A percentile compares a stretch with the other conserved stretches of the same genome.
Evolutionary conservation across 2,329 filamentous ascomycete genomes (phyloP).

Genomic region (Aschersonia sp.): DNA sequence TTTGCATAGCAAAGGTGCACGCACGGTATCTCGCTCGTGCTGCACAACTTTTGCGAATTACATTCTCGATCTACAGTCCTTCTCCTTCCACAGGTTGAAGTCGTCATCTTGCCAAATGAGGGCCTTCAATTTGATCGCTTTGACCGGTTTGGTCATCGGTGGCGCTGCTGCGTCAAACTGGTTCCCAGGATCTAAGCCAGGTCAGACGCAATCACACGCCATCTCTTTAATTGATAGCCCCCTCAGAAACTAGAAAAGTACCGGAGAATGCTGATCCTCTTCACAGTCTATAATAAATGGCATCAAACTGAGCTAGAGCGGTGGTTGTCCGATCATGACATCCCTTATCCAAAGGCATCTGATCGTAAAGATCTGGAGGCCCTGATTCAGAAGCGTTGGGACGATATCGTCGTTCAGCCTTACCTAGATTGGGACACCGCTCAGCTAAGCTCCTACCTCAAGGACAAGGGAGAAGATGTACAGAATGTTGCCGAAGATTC

Average conservation of each 20-base stretch:
- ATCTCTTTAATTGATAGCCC: too few species aligned
- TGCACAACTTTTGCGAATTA: too few species aligned
- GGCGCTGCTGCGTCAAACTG: slow-evolving; percentile 61
- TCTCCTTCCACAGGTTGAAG: too few species aligned
- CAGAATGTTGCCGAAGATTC: slow-evolving; percentile 52
- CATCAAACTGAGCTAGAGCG: slow-evolving; percentile 94
- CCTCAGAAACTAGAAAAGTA: too few species aligned
- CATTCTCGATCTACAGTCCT: too few species aligned
- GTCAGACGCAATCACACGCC: slow-evolving; percentile 25
- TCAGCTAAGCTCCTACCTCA: slow-evolving; percentile 54
- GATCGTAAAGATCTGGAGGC: slow-evolving; percentile 92
- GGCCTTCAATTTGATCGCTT: slow-evolving; percentile 55
- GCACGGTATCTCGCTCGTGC: too few species aligned
- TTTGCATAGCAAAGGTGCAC: too few species aligned
- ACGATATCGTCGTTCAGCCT: slow-evolving; percentile 56
- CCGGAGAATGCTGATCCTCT: background rate
- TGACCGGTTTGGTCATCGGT: slow-evolving; percentile 59
- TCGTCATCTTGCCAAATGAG: slow-evolving; percentile 48
- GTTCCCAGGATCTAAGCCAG: slow-evolving; percentile 62
- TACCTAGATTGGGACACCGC: slow-evolving; percentile 65
- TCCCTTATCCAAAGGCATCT: slow-evolving; percentile 79
- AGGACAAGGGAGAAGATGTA: slow-evolving; percentile 55
- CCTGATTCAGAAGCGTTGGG: slow-evolving; percentile 84
- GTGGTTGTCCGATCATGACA: slow-evolving; percentile 85
- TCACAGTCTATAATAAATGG: slow-evolving; percentile 91